These are phyloP conservation scores for Leccinum fibrillosum DNA, from an alignment of 768 basidiomycete species.

Conservation along the genomic window DNA sequence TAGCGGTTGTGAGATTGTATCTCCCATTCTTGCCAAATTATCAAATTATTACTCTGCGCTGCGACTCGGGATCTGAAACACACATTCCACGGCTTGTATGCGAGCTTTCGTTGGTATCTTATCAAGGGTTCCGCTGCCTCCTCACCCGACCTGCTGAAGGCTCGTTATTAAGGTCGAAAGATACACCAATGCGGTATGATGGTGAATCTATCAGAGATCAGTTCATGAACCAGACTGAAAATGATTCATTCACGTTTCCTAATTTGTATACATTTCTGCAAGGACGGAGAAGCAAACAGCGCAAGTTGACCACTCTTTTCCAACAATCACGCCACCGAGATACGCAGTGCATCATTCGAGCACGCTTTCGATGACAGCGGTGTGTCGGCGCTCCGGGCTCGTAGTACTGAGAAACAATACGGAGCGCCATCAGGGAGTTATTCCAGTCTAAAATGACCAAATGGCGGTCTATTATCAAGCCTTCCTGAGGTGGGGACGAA, in stretches of 20 bases:
- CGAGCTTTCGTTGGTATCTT: background rate
- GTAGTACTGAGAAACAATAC: background rate
- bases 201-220: background rate
- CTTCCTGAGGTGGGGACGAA: background rate
- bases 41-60: background rate
- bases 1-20: constrained; percentile 5
- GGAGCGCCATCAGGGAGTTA: background rate
- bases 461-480: background rate
- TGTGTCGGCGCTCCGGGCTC: background rate
- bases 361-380: background rate
- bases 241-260: background rate
- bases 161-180: background rate
- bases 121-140: background rate
- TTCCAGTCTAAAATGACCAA: background rate
- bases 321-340: background rate
- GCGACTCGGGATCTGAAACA: background rate
- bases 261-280: background rate
- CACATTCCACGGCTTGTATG: background rate
- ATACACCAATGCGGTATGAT: background rate
- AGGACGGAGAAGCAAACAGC: background rate
- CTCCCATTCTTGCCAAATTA: background rate
- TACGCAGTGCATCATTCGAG: background rate
- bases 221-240: background rate
- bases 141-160: too few species aligned
- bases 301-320: background rate